These are phyloP conservation scores for Chamaecyparis obtusa DNA, from an alignment of 75 land plant genomes.

Conservation along the genomic window DNA sequence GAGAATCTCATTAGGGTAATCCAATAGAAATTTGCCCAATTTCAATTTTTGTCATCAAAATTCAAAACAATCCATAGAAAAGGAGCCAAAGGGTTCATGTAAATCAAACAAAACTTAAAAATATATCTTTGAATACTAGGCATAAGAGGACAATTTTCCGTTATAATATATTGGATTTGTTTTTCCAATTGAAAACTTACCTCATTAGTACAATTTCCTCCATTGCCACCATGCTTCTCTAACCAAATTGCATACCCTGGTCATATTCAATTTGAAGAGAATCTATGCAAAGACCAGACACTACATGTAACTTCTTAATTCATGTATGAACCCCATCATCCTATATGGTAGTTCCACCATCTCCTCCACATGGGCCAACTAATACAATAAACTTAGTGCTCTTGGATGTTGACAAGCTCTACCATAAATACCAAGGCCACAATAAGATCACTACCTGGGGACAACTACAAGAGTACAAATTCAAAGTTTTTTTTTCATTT, in stretches of 20 bases:
- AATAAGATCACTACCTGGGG: background rate
- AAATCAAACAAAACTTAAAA: background rate
- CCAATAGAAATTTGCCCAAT: conserved; percentile 19
- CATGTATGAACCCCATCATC: conserved; percentile 30
- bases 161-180: background rate
- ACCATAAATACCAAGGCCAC: background rate
- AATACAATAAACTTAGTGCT: background rate
- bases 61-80: background rate
- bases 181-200: background rate
- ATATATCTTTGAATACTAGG: background rate
- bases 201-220: conserved; percentile 17
- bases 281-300: conserved; percentile 19
- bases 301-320: conserved; percentile 21
- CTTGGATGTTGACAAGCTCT: background rate
- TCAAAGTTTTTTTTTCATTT: too few species aligned
- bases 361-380: conserved; percentile 33
- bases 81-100: background rate
- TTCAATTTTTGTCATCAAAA: background rate
- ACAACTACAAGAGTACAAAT: too few species aligned
- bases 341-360: conserved; percentile 24
- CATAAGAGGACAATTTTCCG: background rate
- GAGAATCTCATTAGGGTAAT: conserved; percentile 45
- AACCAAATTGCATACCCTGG: conserved; percentile 14
- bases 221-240: conserved; percentile 36
- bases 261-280: conserved; percentile 30